These are phyloP conservation scores for Alternaria triticimaculans DNA, from an alignment of 2,329 filamentous ascomycete genomes.

Conservation along the genomic window DNA sequence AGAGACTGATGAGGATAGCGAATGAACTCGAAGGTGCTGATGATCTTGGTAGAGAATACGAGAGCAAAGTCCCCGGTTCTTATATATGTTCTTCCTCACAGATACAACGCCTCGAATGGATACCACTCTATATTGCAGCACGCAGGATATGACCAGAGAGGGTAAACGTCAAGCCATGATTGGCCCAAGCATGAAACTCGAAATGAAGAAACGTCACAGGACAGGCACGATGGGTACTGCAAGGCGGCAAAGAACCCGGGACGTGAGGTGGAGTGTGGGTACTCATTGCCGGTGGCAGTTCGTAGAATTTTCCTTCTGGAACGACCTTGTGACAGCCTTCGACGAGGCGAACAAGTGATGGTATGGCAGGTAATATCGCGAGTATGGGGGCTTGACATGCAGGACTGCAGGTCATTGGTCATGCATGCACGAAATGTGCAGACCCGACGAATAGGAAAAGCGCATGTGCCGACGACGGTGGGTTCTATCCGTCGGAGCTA, in stretches of 20 bases:
- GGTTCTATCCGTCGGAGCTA: conserved; percentile 4
- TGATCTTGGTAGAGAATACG: conserved; percentile 13
- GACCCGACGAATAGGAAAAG: conserved; percentile 11
- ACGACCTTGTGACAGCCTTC: conserved; percentile 22
- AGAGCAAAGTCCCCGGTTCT: conserved; percentile 11
- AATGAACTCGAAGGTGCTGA: conserved; percentile 1
- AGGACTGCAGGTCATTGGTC: conserved; percentile 18
- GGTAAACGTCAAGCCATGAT: conserved; percentile 24
- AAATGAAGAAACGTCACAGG: conserved; percentile 36
- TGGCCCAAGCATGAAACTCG: conserved; percentile 28
- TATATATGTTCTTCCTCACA: conserved; percentile 28
- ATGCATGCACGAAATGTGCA: neutral
- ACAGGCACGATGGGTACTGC: conserved; percentile 12
- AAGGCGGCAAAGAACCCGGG: conserved; percentile 30
- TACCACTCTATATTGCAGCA: conserved; percentile 31
- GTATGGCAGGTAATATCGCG: conserved; percentile 36
- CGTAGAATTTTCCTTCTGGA: conserved; percentile 23
- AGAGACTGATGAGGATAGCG: conserved; percentile 9
- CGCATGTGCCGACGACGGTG: neutral
- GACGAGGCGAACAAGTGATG: conserved; percentile 16
- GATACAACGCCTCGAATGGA: conserved; percentile 3
- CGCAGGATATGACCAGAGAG: conserved; percentile 22
- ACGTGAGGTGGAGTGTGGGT: conserved; percentile 24
- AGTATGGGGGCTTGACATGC: conserved; percentile 18
- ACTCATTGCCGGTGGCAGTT: conserved; percentile 29